A percentile compares a stretch with the other conserved stretches of the same genome.
Evolutionary conservation across 192 early-diverging fungal species (phyloP).

Genomic region (Linnemannia schmuckeri): DNA sequence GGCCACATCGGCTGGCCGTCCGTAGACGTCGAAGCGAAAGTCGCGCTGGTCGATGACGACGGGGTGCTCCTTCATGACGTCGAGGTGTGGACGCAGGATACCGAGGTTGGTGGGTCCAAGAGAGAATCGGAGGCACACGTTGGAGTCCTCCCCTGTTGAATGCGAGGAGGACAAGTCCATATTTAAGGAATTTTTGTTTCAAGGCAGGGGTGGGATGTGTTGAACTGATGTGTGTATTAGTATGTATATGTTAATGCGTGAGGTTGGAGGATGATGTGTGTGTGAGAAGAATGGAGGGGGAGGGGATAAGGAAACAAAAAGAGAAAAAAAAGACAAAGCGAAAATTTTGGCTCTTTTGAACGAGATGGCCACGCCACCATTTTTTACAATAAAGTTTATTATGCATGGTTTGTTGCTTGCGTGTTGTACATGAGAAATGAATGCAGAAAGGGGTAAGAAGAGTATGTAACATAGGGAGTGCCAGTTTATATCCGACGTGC

Average conservation of each 20-base stretch:
- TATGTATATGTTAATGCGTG: too few species aligned
- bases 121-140: conserved; percentile 28
- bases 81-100: conserved; percentile 2
- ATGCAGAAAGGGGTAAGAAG: conserved; percentile 12
- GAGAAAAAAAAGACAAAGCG: not conserved
- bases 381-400: not conserved
- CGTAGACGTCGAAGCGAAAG: conserved; percentile 35
- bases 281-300: not conserved
- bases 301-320: not conserved
- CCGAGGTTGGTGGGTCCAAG: conserved; percentile 22
- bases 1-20: conserved; percentile 13
- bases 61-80: conserved; percentile 27
- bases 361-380: conserved; percentile 8
- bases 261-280: not conserved
- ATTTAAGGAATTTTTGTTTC: not conserved
- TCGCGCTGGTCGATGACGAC: conserved; percentile 24
- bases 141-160: conserved; percentile 1
- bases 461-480: not conserved
- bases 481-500: not conserved
- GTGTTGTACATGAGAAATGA: conserved; percentile 1
- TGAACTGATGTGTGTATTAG: not conserved
- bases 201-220: not conserved
- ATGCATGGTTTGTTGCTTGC: not conserved
- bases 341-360: not conserved
- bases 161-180: not conserved